Evolutionary conservation across 306 rosid species (phyloP), one percentile per base, ranked within the genome.

Genomic region (Vicia sativa): DNA sequence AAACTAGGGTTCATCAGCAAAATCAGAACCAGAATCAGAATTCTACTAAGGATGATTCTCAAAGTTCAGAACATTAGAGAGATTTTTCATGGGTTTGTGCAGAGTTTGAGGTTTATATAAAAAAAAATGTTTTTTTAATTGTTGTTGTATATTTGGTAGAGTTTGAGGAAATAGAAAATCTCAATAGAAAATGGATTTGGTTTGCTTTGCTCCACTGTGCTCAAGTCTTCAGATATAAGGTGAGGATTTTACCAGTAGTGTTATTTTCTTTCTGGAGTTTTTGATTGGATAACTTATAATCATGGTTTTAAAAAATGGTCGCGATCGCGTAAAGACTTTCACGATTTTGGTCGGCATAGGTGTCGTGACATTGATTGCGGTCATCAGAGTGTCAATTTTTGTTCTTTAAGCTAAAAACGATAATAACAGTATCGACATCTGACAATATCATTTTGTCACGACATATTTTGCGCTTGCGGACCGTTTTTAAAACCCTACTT

Each of bases 31-130:
- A 81, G 43, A 71, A 87, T 56, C 69, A n/a, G n/a, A n/a, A n/a
- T n/a, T n/a, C 91, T 79, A 45, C 87, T 21, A 86, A 93, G 81
- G 96, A 93, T 84, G 97, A 93, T 78, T 93, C 99, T 77, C 97
- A 90, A 79, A 89, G 84, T 57, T 90, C 97, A 55, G 99, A 85
- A 28, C 89, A 85, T 82, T 83, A 83, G 83, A 25, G 34, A 23
- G 31, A 23, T 50, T 76, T 62, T 70, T 43, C 44, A 37, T 76
- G 68, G 68, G 12, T 75, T 48, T 77, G 61, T 83, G 70, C 71
- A 73, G 76, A 79, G 77, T 63, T 82, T 77, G 83, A 66, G 79
- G 73, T 75, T 84, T 85, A 70, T 64, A n/a, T 75, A 49, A 67
- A 21, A 67, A 74, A 57, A 68, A 9, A 60, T 86, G 79, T 65